Conservation (phyloP, 2,329 filamentous ascomycete genomes). For the Sporothrix humicola region DNA sequence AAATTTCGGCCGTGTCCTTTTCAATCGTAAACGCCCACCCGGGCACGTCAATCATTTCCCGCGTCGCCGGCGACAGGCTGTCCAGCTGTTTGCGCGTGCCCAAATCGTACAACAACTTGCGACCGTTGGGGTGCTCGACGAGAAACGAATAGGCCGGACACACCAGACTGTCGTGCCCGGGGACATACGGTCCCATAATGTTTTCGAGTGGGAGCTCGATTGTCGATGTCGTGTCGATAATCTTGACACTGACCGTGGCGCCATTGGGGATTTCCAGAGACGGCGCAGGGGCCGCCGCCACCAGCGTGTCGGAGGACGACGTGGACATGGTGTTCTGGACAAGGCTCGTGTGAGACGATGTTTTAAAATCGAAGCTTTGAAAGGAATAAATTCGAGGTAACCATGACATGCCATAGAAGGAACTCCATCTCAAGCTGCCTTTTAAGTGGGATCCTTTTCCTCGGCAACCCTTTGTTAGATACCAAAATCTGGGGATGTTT, state of each 20-base stretch:
- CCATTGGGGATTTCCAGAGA: not conserved
- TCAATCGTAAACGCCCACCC: not conserved
- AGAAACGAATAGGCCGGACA: constrained; percentile 24
- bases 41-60: not conserved
- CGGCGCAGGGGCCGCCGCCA: not conserved
- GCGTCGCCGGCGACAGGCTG: constrained; percentile 13
- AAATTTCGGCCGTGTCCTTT: constrained; percentile 30
- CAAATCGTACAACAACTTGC: constrained; percentile 40
- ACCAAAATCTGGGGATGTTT: too few relatives aligned
- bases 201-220: not conserved
- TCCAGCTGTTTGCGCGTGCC: constrained; percentile 32
- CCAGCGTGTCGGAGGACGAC: not conserved
- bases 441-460: too few relatives aligned
- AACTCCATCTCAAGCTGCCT: too few relatives aligned
- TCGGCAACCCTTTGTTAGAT: too few relatives aligned
- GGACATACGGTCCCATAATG: constrained; percentile 2
- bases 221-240: constrained; percentile 14
- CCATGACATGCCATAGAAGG: too few relatives aligned
- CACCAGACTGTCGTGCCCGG: not conserved
- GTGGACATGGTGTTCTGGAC: not conserved
- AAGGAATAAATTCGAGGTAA: too few relatives aligned
- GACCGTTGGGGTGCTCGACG: constrained; percentile 23
- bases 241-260: not conserved
- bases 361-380: too few relatives aligned
- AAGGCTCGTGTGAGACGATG: too few relatives aligned